These are phyloP conservation scores for Saccharomycopsis phalli DNA, from an alignment of 1,139 yeast genomes.

Conservation along the genomic window DNA sequence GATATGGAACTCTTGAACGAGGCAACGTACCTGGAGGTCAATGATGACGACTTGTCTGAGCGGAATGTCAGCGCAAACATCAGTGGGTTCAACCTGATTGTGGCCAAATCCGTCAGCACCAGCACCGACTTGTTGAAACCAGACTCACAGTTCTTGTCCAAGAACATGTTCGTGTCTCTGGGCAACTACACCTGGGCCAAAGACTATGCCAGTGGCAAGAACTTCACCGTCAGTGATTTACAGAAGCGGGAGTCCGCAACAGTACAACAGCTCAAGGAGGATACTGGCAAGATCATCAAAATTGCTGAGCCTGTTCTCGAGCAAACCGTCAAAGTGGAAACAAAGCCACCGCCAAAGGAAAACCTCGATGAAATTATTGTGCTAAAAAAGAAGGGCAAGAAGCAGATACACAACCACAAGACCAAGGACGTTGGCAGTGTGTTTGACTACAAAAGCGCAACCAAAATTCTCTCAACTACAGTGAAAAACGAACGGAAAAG, in stretches of 20 bases:
- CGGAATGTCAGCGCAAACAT: constrained; percentile 9
- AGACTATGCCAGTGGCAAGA: not conserved
- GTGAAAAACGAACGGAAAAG: constrained; percentile 31
- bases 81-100: constrained; percentile 15
- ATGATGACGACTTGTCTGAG: constrained; percentile 6
- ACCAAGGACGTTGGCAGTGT: constrained; percentile 24
- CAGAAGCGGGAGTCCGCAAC: not conserved
- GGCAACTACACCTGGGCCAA: constrained; percentile 7
- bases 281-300: constrained; percentile 11
- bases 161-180: constrained; percentile 7
- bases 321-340: constrained; percentile 14
- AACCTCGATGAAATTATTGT: constrained; percentile 49
- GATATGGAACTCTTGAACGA: constrained; percentile 15
- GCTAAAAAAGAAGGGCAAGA: constrained; percentile 33
- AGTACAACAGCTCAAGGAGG: constrained; percentile 5
- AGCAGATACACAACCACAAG: too few species aligned
- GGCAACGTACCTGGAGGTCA: constrained; percentile 1
- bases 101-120: not conserved
- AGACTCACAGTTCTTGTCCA: constrained; percentile 6
- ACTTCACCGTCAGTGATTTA: constrained; percentile 8
- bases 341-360: constrained; percentile 17
- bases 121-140: not conserved
- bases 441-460: constrained; percentile 42
- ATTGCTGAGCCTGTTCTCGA: constrained; percentile 18
- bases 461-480: constrained; percentile 35